Evolutionary conservation across 805 yeast genomes (phyloP).

Genomic region (Candida ipomoeae): DNA sequence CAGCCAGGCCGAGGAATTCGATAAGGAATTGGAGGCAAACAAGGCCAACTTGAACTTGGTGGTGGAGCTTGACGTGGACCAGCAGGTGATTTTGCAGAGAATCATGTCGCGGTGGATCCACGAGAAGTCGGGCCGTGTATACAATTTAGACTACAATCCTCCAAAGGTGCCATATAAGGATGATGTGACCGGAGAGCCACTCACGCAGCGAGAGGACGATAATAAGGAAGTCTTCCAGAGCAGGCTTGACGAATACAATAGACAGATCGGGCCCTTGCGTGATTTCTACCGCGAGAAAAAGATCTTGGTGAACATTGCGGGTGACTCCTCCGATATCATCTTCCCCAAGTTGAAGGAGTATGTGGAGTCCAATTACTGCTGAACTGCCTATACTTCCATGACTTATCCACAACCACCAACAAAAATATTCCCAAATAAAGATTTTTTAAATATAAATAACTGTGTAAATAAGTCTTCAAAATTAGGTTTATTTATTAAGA

Average conservation of each 20-base stretch:
- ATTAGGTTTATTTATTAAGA: too few species aligned
- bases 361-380: slow-evolving; percentile 21
- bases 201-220: slow-evolving; percentile 79
- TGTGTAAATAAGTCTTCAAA: too few species aligned
- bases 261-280: slow-evolving; percentile 59
- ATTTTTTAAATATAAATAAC: too few species aligned
- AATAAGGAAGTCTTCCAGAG: slow-evolving; percentile 66
- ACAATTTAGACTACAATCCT: slow-evolving; percentile 83
- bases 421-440: not conserved
- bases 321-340: slow-evolving; percentile 80
- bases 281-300: slow-evolving; percentile 48
- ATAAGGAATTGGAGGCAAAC: slow-evolving; percentile 35
- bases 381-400: not conserved
- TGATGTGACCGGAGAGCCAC: slow-evolving; percentile 85
- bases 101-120: slow-evolving; percentile 87
- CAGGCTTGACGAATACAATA: slow-evolving; percentile 60
- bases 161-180: slow-evolving; percentile 79
- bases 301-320: slow-evolving; percentile 55
- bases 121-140: slow-evolving; percentile 77
- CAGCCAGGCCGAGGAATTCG: slow-evolving; percentile 63
- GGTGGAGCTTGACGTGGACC: slow-evolving; percentile 87
- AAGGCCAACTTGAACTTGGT: slow-evolving; percentile 60
- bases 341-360: slow-evolving; percentile 61
- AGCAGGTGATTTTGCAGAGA: slow-evolving; percentile 71
- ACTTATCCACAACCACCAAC: too few species aligned